Evolutionary conservation across 1,139 yeast species (phyloP).

Genomic region (Protomyces gravidus): DNA sequence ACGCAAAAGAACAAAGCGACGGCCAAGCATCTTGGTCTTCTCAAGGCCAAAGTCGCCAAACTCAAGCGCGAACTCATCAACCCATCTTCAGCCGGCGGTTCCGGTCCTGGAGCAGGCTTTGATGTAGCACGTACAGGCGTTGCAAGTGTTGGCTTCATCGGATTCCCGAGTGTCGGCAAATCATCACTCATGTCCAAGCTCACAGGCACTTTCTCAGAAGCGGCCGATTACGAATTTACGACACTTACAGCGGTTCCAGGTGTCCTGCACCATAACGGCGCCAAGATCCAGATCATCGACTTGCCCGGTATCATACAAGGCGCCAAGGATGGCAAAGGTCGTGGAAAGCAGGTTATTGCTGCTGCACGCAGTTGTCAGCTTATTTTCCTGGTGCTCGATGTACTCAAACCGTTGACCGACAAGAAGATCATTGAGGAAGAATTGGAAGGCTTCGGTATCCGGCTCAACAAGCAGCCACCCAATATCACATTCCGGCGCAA

Average conservation of each 20-base stretch:
- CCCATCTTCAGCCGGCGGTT: conserved; percentile 73
- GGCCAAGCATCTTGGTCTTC: conserved; percentile 73
- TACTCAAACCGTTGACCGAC: conserved; percentile 90
- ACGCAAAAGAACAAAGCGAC: conserved; percentile 34
- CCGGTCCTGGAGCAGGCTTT: conserved; percentile 82
- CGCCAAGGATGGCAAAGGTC: conserved; percentile 97
- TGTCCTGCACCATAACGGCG: conserved; percentile 90
- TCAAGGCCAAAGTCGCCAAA: conserved; percentile 93
- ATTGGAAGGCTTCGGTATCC: conserved; percentile 93
- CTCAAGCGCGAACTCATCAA: conserved; percentile 84
- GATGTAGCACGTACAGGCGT: conserved; percentile 98
- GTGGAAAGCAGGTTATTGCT: conserved; percentile 98
- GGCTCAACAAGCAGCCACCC: conserved; percentile 84
- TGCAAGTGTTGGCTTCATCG: conserved; percentile 94
- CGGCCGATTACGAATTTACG: conserved; percentile 66
- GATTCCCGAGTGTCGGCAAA: conserved; percentile 98
- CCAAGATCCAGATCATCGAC: conserved; percentile 95
- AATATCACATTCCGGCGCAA: conserved; percentile 85
- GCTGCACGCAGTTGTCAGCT: conserved; percentile 95
- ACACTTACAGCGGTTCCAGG: conserved; percentile 98
- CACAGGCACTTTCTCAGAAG: conserved; percentile 95
- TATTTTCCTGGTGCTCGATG: conserved; percentile 88
- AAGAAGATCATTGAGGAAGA: conserved; percentile 90
- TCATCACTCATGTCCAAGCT: conserved; percentile 71
- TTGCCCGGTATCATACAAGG: conserved; percentile 98